Evolutionary conservation across 1,284 basidiomycete genomes (phyloP).

Genomic region (Papiliotrema fonsecae): DNA sequence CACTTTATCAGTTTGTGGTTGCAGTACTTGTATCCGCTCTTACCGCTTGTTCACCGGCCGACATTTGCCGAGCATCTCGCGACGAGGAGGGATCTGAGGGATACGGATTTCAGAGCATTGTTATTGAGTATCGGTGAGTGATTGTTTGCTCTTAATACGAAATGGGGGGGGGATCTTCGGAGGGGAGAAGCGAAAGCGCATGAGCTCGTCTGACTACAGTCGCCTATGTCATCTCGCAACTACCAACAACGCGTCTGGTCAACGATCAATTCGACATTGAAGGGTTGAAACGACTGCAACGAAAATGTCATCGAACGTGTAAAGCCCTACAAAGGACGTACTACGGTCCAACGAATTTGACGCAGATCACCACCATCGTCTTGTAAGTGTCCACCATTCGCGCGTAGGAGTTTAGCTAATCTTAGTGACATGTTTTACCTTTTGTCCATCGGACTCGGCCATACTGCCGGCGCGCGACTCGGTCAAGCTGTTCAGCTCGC

Average conservation of each 20-base stretch:
- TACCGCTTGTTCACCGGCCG: conserved; percentile 47
- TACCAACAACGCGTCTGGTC: conserved; percentile 40
- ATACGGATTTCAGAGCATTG: conserved; percentile 45
- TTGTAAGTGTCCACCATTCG: conserved; percentile 26
- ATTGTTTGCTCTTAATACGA: background rate
- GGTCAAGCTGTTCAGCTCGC: conserved; percentile 46
- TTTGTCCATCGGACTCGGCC: conserved; percentile 38
- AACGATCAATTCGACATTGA: conserved; percentile 43
- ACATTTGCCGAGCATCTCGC: conserved; percentile 45
- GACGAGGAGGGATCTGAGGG: conserved; percentile 38
- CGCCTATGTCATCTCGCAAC: conserved; percentile 46
- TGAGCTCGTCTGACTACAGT: conserved; percentile 18
- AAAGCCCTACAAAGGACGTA: conserved; percentile 41
- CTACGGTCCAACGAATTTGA: conserved; percentile 39
- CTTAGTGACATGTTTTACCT: conserved; percentile 46
- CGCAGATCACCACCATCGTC: conserved; percentile 44
- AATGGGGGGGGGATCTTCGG: too few relatives aligned
- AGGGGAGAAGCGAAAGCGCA: too few relatives aligned
- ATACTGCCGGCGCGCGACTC: conserved; percentile 40
- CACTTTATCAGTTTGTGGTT: conserved; percentile 46
- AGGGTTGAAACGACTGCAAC: conserved; percentile 42
- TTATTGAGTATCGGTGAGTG: conserved; percentile 41
- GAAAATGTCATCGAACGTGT: conserved; percentile 41
- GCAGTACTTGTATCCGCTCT: conserved; percentile 42
- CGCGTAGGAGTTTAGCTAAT: background rate